Percentiles rank a stretch among this genome's conserved stretches.
These are phyloP conservation scores for Xylaria bambusicola DNA, from an alignment of 495 filamentous ascomycete genomes.

Conservation along the genomic window DNA sequence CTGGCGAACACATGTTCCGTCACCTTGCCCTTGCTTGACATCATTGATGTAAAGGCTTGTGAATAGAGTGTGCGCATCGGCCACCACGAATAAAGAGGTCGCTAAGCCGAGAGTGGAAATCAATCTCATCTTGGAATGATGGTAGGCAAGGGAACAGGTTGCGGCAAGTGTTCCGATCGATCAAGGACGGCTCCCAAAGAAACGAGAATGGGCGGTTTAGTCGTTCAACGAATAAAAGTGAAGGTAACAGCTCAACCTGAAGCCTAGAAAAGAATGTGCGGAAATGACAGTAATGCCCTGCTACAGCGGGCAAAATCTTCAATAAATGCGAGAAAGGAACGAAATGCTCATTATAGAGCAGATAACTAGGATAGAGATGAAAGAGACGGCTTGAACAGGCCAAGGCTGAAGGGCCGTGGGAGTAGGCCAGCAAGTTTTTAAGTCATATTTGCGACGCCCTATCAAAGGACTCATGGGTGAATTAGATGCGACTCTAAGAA, in stretches of 20 bases:
- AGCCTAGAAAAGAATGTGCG: constrained; percentile 1
- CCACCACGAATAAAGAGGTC: neutral
- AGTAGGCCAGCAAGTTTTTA: neutral
- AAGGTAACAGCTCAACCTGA: constrained; percentile 9
- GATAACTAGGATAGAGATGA: neutral
- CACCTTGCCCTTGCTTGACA: constrained; percentile 49
- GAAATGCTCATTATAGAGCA: constrained; percentile 9
- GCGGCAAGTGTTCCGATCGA: neutral
- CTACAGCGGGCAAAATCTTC: neutral
- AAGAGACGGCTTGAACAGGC: neutral
- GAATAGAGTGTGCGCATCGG: constrained; percentile 57
- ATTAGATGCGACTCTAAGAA: neutral
- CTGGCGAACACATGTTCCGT: constrained; percentile 59
- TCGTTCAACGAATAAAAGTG: constrained; percentile 6
- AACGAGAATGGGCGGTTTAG: neutral
- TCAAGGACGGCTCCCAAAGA: no score
- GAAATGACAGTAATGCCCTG: neutral
- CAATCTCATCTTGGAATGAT: constrained; percentile 22
- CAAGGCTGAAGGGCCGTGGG: neutral
- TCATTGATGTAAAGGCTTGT: constrained; percentile 59
- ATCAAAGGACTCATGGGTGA: neutral
- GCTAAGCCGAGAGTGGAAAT: constrained; percentile 5
- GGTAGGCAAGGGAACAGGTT: no score
- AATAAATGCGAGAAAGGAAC: constrained; percentile 2
- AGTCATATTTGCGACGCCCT: constrained; percentile 3